Evolutionary conservation across 1,284 basidiomycete species (phyloP), one percentile per base, ranked within the genome.

Genomic region (Tilletia indica): DNA sequence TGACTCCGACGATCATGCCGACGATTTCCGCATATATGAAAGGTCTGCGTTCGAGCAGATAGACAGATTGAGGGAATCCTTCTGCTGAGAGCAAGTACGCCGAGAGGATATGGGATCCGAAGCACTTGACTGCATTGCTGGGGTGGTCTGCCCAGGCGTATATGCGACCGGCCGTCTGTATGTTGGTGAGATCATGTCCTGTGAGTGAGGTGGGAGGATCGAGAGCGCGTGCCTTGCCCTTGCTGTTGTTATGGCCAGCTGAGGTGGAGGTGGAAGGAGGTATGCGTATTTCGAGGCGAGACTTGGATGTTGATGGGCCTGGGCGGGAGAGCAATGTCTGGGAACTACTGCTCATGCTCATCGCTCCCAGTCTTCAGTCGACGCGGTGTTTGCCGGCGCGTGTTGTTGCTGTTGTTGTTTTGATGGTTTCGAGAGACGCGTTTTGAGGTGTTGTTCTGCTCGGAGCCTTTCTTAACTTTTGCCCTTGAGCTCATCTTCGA

Each of bases 1-100:
- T 73, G n/a, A 73, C 49, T 19, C 74, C 77, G 4, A 78, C 73
- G 56, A 78, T 49, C 61, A 78, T 74, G 12, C 77, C 77, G 58
- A 72, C 75, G 14, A 78, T 69, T 6, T 73, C 36, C 3, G 74
- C 77, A 8, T 68, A 16, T 19, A 76, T 45, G 14, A 64, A 72
- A 8, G 77, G 77, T 31, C 67, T 69, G 39, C 74, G 66, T 34
- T 71, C n/a, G 39, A 74, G 75, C 3, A 73, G 49, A 31, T 72
- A 76, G 2, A 78, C 42, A 2, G 64, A 56, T 34, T 73, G 68
- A 70, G 70, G 14, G 19, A 45, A 67, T 25, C 11, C 42, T n/a
- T 25, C 6, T 21, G 31, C 25, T 14, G 16, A 51, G 25, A 47
- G 51, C 34, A 36, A 14, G 21, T 16, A 21, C 4, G 56, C 51